phyloP scores from a whole-genome alignment of 257 asterid species.

The Cynanchum wilfordii region DNA sequence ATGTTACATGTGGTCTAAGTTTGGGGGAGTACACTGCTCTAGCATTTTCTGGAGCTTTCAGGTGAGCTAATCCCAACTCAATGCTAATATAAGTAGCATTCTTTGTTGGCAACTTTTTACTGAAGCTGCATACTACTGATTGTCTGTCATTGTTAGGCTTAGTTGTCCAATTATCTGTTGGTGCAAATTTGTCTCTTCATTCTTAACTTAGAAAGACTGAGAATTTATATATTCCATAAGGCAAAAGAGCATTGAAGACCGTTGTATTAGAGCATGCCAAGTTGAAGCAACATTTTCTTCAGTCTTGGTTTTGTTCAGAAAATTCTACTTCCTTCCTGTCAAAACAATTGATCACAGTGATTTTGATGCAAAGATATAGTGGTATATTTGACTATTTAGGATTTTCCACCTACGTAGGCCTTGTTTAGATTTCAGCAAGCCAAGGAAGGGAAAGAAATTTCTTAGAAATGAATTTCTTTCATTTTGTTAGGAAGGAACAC shows the following conservation, averaged over 20 bases:
- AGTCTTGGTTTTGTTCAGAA: neutral
- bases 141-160: neutral
- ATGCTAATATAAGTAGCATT: neutral
- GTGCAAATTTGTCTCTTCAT: neutral
- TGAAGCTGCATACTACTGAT: neutral
- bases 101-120: neutral
- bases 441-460: neutral
- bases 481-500: neutral
- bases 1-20: slow-evolving; percentile 94
- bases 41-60: slow-evolving; percentile 95
- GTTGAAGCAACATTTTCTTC: neutral
- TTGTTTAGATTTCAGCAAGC: neutral
- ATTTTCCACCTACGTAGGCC: neutral
- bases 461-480: neutral
- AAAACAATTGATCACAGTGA: neutral
- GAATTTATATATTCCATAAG: neutral
- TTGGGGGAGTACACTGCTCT: slow-evolving; percentile 98
- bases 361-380: neutral
- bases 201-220: neutral
- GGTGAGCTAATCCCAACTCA: slow-evolving; percentile 34
- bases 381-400: neutral
- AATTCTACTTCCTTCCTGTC: neutral
- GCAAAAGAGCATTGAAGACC: neutral
- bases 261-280: neutral
- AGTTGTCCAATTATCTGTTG: neutral